Percentiles rank a stretch among this genome's conserved stretches.
phyloP scores from a whole-genome alignment of 2,329 filamentous ascomycete genomes.

The Sporothrix pallida region DNA sequence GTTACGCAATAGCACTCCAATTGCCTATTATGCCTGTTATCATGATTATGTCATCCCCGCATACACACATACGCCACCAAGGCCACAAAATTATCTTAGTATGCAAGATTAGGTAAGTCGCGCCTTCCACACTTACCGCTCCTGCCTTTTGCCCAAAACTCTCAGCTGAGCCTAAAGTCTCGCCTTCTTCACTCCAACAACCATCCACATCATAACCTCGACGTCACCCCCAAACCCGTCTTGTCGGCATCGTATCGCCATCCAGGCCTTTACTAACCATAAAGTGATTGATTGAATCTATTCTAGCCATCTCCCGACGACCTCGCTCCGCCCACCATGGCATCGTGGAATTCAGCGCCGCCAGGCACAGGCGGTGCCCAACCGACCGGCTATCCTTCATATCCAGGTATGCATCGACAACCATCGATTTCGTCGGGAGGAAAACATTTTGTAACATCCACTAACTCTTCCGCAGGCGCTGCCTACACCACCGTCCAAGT shows the following conservation, averaged over 20 bases:
- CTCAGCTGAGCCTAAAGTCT: not conserved
- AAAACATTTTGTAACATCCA: not conserved
- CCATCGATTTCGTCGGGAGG: not conserved
- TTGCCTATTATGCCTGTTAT: not conserved
- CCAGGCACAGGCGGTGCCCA: slow-evolving; percentile 39
- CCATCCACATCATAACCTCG: not conserved
- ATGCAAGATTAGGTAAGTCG: not conserved
- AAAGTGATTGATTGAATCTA: slow-evolving; percentile 27
- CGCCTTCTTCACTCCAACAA: not conserved
- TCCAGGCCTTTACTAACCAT: slow-evolving; percentile 40
- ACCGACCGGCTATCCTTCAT: slow-evolving; percentile 39
- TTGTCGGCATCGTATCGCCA: not conserved
- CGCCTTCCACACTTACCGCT: slow-evolving; percentile 1
- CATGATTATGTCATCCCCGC: slow-evolving; percentile 20
- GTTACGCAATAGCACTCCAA: slow-evolving; percentile 18
- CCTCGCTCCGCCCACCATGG: slow-evolving; percentile 32
- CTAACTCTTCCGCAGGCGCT: slow-evolving; percentile 42
- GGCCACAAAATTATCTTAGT: not conserved
- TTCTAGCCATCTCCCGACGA: not conserved
- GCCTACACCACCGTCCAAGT: slow-evolving; percentile 54
- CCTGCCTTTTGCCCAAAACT: not conserved
- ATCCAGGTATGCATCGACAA: slow-evolving; percentile 33
- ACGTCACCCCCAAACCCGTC: not conserved
- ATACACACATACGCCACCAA: not conserved
- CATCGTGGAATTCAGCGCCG: slow-evolving; percentile 35